phyloP scores from a whole-genome alignment of 805 yeast species.

The Candida chauliodis region DNA sequence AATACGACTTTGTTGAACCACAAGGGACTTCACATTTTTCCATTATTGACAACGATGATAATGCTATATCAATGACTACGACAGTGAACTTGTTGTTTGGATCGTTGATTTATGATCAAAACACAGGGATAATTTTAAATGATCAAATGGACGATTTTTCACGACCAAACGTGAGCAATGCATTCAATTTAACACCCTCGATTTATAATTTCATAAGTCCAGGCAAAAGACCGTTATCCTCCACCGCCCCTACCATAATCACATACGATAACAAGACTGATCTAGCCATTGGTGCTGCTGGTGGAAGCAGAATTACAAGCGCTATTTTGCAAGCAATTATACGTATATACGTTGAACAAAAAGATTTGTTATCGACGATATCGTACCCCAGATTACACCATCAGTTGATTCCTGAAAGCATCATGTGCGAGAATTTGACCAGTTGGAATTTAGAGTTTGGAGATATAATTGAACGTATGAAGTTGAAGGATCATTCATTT shows the following conservation, averaged over 20 bases:
- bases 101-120: conserved; percentile 71
- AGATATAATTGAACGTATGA: conserved; percentile 31
- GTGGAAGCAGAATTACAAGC: conserved; percentile 85
- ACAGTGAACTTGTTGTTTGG: conserved; percentile 87
- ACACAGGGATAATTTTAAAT: conserved; percentile 80
- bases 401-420: conserved; percentile 73
- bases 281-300: conserved; percentile 85
- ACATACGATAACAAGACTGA: conserved; percentile 50
- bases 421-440: conserved; percentile 57
- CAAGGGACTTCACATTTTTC: conserved; percentile 91
- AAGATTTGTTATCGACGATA: conserved; percentile 63
- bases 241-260: conserved; percentile 71
- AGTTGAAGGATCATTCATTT: conserved; percentile 37
- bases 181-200: conserved; percentile 80
- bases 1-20: conserved; percentile 71
- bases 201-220: conserved; percentile 74
- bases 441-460: conserved; percentile 32
- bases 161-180: conserved; percentile 58
- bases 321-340: conserved; percentile 79
- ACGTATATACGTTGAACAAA: conserved; percentile 54
- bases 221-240: conserved; percentile 77
- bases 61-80: conserved; percentile 85
- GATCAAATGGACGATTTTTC: conserved; percentile 96
- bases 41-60: conserved; percentile 66
- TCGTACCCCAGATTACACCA: conserved; percentile 86